Base-by-base conservation (phyloP, 345 rosid species). In the Cardamine resedifolia region DNA sequence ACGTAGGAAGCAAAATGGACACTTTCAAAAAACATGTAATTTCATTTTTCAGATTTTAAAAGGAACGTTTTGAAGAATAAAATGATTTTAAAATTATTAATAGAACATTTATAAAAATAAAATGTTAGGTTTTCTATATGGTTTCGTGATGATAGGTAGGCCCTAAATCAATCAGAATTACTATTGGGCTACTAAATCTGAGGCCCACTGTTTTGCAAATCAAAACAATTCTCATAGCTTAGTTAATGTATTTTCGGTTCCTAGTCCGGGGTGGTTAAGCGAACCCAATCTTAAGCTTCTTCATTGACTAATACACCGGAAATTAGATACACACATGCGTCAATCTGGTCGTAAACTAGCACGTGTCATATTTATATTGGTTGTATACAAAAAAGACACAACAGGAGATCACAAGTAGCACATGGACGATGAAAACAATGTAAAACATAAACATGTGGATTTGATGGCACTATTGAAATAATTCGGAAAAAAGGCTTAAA, bases 401-500 rank as follows among this genome's bases (percentile, higher is more conserved):
- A 33, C 28, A 55, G 10, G 43, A 34, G 33, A 49, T 33, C 30
- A 70, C 19, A 56, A 11, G 2, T 34, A 44, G 0, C 10, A 12
- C 52, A 12, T 24, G 77, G 12, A n/a, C 73, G 72, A 58, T 58
- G 55, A 20, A 74, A 74, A 66, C 78, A 20, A 58, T 19, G 78
- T 68, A 16, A 27, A n/a, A n/a, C n/a, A n/a, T n/a, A n/a, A 58
- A 59, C 49, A 60, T 24, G 67, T 70, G 67, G 67, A 48, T 59
- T 70, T 70, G 38, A 58, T 70, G 16, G 19, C 64, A 33, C 72
- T 34, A 10, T n/a, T 23, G n/a, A 30, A 3, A 58, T 30, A 12
- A 31, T 33, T 14, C n/a, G 21, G 1, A 58, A 10, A 18, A 24
- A 6, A 19, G n/a, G n/a, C n/a, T n/a, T n/a, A n/a, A n/a, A n/a